A percentile compares a stretch with the other conserved stretches of the same genome.
Conservation (phyloP, 1,284 basidiomycete species). For the Ceratobasidium theobromae region DNA sequence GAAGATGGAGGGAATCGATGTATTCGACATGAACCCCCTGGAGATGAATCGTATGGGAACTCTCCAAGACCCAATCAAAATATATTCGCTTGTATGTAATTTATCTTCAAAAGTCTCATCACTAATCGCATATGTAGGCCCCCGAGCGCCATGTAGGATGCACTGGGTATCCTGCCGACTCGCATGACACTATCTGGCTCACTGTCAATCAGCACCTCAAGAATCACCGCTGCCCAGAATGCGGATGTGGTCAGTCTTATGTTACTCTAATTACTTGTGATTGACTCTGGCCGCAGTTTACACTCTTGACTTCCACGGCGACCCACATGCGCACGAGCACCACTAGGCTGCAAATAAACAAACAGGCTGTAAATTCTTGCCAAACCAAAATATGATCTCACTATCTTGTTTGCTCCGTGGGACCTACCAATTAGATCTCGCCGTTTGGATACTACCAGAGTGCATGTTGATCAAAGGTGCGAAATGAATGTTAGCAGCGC, state of each 20-base stretch:
- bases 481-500: not conserved
- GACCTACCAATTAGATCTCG: not conserved
- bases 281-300: slow-evolving; percentile 35
- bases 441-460: not conserved
- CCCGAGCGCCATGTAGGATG: slow-evolving; percentile 83
- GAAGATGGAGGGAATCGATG: slow-evolving; percentile 83
- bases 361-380: slow-evolving; percentile 10
- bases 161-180: slow-evolving; percentile 89
- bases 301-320: slow-evolving; percentile 41
- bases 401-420: not conserved
- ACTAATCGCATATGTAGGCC: slow-evolving; percentile 64
- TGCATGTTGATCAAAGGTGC: no score
- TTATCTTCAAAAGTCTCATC: no score
- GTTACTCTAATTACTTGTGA: not conserved
- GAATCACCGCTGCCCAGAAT: slow-evolving; percentile 82
- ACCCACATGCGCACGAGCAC: slow-evolving; percentile 38
- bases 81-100: slow-evolving; percentile 79
- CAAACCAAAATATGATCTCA: slow-evolving; percentile 25
- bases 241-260: slow-evolving; percentile 71
- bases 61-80: slow-evolving; percentile 81
- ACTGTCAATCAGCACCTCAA: slow-evolving; percentile 63
- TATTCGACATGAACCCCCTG: slow-evolving; percentile 89
- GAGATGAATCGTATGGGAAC: slow-evolving; percentile 88
- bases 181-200: slow-evolving; percentile 88
- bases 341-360: slow-evolving; percentile 33